Conservation (phyloP, 1,139 yeast species). For the Kodamaea arcana region DNA sequence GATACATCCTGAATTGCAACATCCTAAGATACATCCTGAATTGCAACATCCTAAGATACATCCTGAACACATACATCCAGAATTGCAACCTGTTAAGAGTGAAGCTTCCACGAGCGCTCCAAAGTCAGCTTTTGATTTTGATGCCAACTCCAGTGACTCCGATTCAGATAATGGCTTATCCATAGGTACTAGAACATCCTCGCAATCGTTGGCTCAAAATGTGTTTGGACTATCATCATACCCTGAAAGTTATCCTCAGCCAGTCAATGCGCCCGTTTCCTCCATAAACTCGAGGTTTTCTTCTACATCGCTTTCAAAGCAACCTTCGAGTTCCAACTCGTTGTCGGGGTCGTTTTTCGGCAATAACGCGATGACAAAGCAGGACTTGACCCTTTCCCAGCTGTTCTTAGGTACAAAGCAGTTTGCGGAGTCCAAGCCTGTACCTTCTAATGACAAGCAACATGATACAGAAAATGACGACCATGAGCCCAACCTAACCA, state of each 20-base stretch:
- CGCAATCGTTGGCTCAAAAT: constrained; percentile 47
- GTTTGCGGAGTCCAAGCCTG: constrained; percentile 2
- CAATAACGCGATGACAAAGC: constrained; percentile 4
- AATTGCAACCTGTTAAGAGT: background rate
- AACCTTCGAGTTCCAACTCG: constrained; percentile 40
- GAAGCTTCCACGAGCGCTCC: background rate
- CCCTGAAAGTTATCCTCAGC: constrained; percentile 23
- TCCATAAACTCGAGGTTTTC: constrained; percentile 35
- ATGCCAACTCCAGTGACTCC: constrained; percentile 11
- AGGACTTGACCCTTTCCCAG: constrained; percentile 25
- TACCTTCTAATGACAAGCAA: no score
- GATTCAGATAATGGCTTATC: constrained; percentile 35
- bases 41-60: background rate
- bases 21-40: background rate
- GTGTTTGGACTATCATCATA: constrained; percentile 30
- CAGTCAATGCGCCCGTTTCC: constrained; percentile 25
- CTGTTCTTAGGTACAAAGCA: constrained; percentile 24
- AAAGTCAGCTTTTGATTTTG: background rate
- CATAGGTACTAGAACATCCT: constrained; percentile 37
- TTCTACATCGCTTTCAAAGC: constrained; percentile 34
- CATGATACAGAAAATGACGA: background rate
- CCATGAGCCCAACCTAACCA: constrained; percentile 12
- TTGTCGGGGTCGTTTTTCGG: constrained; percentile 32
- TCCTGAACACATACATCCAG: no score
- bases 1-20: background rate